phyloP scores from a whole-genome alignment of 768 basidiomycete genomes.

The Podaxis pistillaris region DNA sequence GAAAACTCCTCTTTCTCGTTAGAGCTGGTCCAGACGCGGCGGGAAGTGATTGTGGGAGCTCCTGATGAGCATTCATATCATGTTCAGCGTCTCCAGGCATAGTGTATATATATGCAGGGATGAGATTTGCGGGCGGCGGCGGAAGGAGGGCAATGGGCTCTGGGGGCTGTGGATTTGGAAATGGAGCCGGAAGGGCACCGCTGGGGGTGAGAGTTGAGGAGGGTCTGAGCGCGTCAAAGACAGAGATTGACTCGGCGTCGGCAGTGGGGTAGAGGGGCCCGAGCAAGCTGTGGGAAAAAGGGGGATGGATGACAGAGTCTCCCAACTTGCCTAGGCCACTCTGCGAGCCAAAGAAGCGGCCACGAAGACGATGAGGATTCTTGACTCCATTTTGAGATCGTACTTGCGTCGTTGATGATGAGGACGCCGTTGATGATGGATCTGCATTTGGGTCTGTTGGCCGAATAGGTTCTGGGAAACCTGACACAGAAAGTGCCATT shows the following conservation, averaged over 20 bases:
- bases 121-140: background rate
- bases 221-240: background rate
- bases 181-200: background rate
- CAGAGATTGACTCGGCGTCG: background rate
- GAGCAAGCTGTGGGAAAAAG: background rate
- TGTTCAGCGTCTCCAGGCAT: background rate
- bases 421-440: background rate
- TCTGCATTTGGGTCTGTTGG: background rate
- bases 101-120: background rate
- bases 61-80: background rate
- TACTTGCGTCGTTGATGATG: background rate
- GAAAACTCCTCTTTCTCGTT: background rate
- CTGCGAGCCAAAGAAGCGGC: background rate
- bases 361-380: background rate
- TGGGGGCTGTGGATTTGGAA: background rate
- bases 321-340: background rate
- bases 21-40: background rate
- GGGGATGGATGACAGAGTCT: background rate
- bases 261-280: background rate
- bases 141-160: background rate
- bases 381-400: background rate
- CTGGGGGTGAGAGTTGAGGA: background rate
- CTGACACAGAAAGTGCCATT: slow-evolving; percentile 9
- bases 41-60: background rate
- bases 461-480: slow-evolving; percentile 3